These are phyloP conservation scores for Mycena galericulata DNA, from an alignment of 768 basidiomycete genomes.

Conservation along the genomic window DNA sequence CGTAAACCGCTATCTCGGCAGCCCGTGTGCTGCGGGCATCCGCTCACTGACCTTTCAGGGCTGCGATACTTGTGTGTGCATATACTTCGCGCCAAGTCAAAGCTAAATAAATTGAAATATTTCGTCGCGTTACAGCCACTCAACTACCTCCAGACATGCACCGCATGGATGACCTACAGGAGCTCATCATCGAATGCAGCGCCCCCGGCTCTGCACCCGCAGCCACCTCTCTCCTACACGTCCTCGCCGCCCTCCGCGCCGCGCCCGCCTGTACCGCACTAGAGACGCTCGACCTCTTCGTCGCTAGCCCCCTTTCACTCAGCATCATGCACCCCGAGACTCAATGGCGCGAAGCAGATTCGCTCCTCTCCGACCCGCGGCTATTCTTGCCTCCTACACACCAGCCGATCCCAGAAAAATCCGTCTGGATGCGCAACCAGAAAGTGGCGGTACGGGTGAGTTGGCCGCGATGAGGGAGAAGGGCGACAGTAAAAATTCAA, in stretches of 20 bases:
- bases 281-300: neutral
- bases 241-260: neutral
- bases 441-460: too few species aligned
- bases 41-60: slow-evolving; percentile 5
- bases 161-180: neutral
- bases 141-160: neutral
- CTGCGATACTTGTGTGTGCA: neutral
- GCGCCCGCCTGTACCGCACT: neutral
- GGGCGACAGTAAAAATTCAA: too few species aligned
- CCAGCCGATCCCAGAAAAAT: too few species aligned
- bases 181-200: neutral
- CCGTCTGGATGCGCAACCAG: too few species aligned
- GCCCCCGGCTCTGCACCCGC: neutral
- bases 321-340: too few species aligned
- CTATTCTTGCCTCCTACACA: too few species aligned
- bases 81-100: neutral
- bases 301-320: too few species aligned
- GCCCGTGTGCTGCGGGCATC: neutral
- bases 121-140: neutral
- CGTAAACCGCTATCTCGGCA: neutral
- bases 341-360: too few species aligned
- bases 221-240: neutral
- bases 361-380: too few species aligned
- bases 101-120: too few species aligned
- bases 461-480: too few species aligned